Evolutionary conservation across 495 filamentous ascomycete species (phyloP).

Genomic region (Immersiella caudata): DNA sequence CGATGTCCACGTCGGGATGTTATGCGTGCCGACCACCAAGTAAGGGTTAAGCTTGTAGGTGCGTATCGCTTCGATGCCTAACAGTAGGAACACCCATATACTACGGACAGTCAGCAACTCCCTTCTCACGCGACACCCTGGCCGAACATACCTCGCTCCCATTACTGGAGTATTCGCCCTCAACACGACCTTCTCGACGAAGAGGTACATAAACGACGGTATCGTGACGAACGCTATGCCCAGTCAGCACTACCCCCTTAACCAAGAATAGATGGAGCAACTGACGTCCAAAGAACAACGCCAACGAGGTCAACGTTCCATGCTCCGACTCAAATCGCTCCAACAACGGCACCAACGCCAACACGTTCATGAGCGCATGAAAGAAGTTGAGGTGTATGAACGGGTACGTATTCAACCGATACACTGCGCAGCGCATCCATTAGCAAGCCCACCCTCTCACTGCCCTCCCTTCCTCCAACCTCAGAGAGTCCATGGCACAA

Average conservation of each 20-base stretch:
- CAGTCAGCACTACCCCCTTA: not conserved
- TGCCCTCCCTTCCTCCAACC: not conserved
- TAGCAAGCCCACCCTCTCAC: not conserved
- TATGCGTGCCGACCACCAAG: constrained; percentile 70
- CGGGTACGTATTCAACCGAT: constrained; percentile 90
- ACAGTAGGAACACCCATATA: constrained; percentile 87
- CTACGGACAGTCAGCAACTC: constrained; percentile 34
- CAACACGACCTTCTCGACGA: constrained; percentile 69
- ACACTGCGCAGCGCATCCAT: constrained; percentile 60
- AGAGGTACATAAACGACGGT: constrained; percentile 70
- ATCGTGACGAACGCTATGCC: constrained; percentile 73
- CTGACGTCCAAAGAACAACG: constrained; percentile 89
- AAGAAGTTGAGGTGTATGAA: constrained; percentile 81
- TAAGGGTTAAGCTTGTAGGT: constrained; percentile 72
- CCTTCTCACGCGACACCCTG: not conserved
- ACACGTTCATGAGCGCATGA: constrained; percentile 75
- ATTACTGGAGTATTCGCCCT: constrained; percentile 67
- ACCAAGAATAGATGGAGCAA: constrained; percentile 23
- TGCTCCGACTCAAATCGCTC: constrained; percentile 94
- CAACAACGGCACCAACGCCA: constrained; percentile 79
- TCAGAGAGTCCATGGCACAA: too few relatives aligned
- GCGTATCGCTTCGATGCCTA: constrained; percentile 82
- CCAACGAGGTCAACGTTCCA: constrained; percentile 81
- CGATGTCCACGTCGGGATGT: constrained; percentile 89
- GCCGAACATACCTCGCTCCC: constrained; percentile 71